phyloP scores from a whole-genome alignment of 2,329 filamentous ascomycete genomes.

The Pseudogymnoascus sp. region DNA sequence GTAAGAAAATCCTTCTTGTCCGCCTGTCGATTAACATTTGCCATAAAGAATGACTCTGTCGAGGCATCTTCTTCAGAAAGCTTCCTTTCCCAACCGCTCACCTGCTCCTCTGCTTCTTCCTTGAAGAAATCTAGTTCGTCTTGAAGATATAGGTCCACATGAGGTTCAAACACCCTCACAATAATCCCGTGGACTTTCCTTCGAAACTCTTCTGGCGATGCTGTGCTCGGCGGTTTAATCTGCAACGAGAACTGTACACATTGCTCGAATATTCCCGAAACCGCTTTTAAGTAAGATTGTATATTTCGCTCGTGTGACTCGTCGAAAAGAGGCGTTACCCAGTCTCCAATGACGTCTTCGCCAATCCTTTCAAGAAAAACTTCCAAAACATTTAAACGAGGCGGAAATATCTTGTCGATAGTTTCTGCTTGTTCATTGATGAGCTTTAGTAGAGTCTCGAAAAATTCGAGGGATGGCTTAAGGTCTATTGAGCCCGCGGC shows the following conservation, averaged over 20 bases:
- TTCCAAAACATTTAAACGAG: slow-evolving; percentile 64
- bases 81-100: slow-evolving; percentile 83
- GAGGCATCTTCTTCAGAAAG: slow-evolving; percentile 84
- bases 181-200: slow-evolving; percentile 61
- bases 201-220: slow-evolving; percentile 49
- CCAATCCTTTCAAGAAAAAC: slow-evolving; percentile 73
- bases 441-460: slow-evolving; percentile 63
- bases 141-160: slow-evolving; percentile 86
- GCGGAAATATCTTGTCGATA: slow-evolving; percentile 73
- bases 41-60: slow-evolving; percentile 92
- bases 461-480: slow-evolving; percentile 74
- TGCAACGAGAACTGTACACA: slow-evolving; percentile 68
- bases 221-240: slow-evolving; percentile 56
- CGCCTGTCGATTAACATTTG: slow-evolving; percentile 84
- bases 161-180: slow-evolving; percentile 73
- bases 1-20: slow-evolving; percentile 95
- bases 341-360: slow-evolving; percentile 78
- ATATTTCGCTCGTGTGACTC: slow-evolving; percentile 72
- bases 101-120: slow-evolving; percentile 64
- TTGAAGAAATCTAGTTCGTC: slow-evolving; percentile 87
- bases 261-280: slow-evolving; percentile 84
- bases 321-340: slow-evolving; percentile 76
- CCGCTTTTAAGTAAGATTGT: slow-evolving; percentile 72
- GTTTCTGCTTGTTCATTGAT: slow-evolving; percentile 75
- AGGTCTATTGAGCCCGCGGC: slow-evolving; percentile 62